Evolutionary conservation across 2,329 filamentous ascomycete genomes (phyloP).

Genomic region (Ophiostoma ulmi): DNA sequence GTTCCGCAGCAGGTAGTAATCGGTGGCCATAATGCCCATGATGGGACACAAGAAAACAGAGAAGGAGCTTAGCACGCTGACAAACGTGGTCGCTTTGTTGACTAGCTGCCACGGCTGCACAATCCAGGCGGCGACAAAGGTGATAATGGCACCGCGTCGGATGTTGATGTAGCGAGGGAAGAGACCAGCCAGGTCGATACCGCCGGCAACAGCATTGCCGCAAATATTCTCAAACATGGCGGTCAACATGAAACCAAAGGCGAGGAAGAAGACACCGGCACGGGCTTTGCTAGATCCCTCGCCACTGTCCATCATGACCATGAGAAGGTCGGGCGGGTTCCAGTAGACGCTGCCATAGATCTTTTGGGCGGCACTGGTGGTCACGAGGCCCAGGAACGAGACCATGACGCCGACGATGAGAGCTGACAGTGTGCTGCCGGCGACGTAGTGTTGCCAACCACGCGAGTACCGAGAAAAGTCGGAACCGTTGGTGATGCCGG

Average conservation of each 20-base stretch:
- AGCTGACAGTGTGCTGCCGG: conserved; percentile 29
- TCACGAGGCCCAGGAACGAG: conserved; percentile 38
- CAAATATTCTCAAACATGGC: conserved; percentile 44
- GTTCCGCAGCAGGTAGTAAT: conserved; percentile 33
- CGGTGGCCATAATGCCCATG: conserved; percentile 25
- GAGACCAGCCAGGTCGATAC: conserved; percentile 52
- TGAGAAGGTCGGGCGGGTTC: conserved; percentile 41
- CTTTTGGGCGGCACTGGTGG: conserved; percentile 30
- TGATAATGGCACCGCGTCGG: conserved; percentile 48
- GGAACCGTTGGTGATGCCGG: conserved; percentile 42
- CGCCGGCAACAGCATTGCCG: conserved; percentile 46
- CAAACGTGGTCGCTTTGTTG: conserved; percentile 42
- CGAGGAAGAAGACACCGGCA: conserved; percentile 44
- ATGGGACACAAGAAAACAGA: conserved; percentile 28
- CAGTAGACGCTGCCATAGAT: conserved; percentile 38
- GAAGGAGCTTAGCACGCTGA: conserved; percentile 43
- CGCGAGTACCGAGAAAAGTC: conserved; percentile 43
- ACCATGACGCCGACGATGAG: conserved; percentile 39
- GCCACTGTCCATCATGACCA: conserved; percentile 36
- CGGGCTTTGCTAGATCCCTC: conserved; percentile 34
- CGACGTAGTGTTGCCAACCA: conserved; percentile 43
- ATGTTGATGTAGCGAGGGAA: conserved; percentile 53
- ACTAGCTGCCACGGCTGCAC: conserved; percentile 50
- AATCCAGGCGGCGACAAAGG: conserved; percentile 41
- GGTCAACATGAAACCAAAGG: conserved; percentile 41